Evolutionary conservation across 352 stramenopile species (phyloP).

Genomic region (Peronospora farinosa): DNA sequence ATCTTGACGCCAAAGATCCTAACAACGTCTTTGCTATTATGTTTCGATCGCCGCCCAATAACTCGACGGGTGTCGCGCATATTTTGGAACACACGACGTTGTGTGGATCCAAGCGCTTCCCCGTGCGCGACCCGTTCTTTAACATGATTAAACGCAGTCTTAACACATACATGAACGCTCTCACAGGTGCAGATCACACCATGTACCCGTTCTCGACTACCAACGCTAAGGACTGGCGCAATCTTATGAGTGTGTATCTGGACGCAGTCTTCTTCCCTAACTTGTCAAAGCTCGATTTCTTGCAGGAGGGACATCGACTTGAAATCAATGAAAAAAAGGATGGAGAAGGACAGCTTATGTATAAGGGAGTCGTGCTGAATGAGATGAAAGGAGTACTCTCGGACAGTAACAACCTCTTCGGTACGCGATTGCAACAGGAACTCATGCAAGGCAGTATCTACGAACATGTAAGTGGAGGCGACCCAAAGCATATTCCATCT

Average conservation of each 20-base stretch:
- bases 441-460: constrained; percentile 89
- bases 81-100: constrained; percentile 96
- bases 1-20: constrained; percentile 74
- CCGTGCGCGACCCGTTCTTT: constrained; percentile 98
- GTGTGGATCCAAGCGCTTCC: constrained; percentile 94
- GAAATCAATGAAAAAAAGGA: constrained; percentile 40
- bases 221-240: constrained; percentile 96
- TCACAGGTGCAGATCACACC: constrained; percentile 97
- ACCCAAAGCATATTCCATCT: constrained; percentile 60
- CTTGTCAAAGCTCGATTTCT: constrained; percentile 67
- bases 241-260: constrained; percentile 95
- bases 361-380: constrained; percentile 98
- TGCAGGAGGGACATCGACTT: constrained; percentile 75
- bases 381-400: constrained; percentile 99
- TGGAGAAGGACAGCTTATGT: constrained; percentile 42
- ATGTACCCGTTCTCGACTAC: constrained; percentile 98
- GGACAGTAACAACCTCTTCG: constrained; percentile 90
- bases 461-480: constrained; percentile 73
- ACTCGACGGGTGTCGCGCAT: constrained; percentile 96
- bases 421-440: constrained; percentile 84
- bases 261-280: constrained; percentile 96
- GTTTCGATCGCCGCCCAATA: constrained; percentile 94
- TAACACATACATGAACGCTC: constrained; percentile 99
- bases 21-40: constrained; percentile 92
- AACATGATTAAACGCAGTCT: constrained; percentile 97